Percentiles rank a stretch among this genome's conserved stretches.
phyloP scores from a whole-genome alignment of 371 early-diverging fungal genomes.

The Choanephora cucurbitarum region DNA sequence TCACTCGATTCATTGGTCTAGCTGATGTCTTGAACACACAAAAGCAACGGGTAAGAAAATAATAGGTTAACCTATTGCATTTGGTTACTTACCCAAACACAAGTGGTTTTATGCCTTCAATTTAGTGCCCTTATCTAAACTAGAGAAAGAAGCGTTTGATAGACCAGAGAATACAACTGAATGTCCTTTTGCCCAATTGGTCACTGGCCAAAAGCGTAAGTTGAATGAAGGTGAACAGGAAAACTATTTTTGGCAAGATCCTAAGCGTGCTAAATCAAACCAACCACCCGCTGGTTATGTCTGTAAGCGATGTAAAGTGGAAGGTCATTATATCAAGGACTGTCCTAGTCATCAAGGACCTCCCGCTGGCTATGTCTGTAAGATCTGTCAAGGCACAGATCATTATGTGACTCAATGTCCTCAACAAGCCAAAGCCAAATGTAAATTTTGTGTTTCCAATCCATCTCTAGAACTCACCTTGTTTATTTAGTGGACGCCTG shows the following conservation, averaged over 20 bases:
- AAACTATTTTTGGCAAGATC: constrained; percentile 45
- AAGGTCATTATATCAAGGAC: constrained; percentile 44
- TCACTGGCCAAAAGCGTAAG: constrained; percentile 31
- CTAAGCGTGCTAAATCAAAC: constrained; percentile 30
- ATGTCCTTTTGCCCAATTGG: constrained; percentile 60
- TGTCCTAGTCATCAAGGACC: constrained; percentile 26
- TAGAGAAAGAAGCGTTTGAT: constrained; percentile 38
- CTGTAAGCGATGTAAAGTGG: constrained; percentile 55
- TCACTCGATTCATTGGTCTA: constrained; percentile 84
- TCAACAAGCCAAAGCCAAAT: constrained; percentile 16
- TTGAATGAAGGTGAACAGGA: constrained; percentile 31
- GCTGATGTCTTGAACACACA: constrained; percentile 66
- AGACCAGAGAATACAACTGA: constrained; percentile 62
- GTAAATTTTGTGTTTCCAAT: constrained; percentile 8
- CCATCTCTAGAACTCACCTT: not conserved
- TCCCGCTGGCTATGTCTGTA: constrained; percentile 59
- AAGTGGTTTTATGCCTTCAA: constrained; percentile 97
- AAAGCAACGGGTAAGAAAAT: constrained; percentile 55
- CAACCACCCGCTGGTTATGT: constrained; percentile 47
- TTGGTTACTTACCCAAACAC: too few species aligned
- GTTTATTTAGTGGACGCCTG: constrained; percentile 53
- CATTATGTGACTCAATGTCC: constrained; percentile 72
- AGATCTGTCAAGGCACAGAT: constrained; percentile 57
- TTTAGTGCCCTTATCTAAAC: constrained; percentile 64
- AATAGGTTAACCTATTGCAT: not conserved